phyloP scores from a whole-genome alignment of 192 early-diverging fungal genomes.

The Backusella tuberculispora region DNA sequence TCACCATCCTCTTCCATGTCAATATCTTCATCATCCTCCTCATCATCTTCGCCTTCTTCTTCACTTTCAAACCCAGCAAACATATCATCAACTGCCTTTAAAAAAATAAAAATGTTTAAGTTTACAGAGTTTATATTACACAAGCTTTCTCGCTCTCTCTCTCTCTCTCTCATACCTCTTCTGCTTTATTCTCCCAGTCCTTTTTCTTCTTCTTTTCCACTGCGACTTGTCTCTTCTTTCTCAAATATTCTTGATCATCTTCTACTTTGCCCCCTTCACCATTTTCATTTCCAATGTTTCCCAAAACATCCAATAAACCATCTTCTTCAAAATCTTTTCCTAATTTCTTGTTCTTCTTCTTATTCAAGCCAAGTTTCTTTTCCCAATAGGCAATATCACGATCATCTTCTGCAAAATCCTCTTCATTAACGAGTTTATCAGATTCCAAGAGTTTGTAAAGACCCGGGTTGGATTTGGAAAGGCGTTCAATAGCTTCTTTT shows the following conservation, averaged over 20 bases:
- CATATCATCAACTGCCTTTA: conserved; percentile 29
- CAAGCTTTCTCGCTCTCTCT: not conserved
- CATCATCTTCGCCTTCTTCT: not conserved
- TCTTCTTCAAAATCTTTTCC: conserved; percentile 57
- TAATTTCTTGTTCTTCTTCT: conserved; percentile 45
- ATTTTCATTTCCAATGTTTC: conserved; percentile 29
- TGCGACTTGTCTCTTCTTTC: conserved; percentile 27
- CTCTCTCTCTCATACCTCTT: conserved; percentile 36
- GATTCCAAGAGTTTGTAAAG: conserved; percentile 52
- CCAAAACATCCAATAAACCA: conserved; percentile 55
- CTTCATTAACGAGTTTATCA: conserved; percentile 41
- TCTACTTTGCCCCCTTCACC: conserved; percentile 25
- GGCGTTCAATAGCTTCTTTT: conserved; percentile 43
- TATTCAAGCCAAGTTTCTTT: conserved; percentile 52
- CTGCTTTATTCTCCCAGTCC: conserved; percentile 42
- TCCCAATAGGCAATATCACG: conserved; percentile 57
- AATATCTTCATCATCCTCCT: conserved; percentile 21
- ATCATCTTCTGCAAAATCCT: conserved; percentile 48
- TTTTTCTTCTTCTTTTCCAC: conserved; percentile 30
- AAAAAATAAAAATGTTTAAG: conserved; percentile 1
- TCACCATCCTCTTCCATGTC: conserved; percentile 27
- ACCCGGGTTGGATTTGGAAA: conserved; percentile 50
- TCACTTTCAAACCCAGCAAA: conserved; percentile 26
- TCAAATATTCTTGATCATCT: conserved; percentile 41
- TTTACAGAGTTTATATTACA: not conserved